Base-by-base conservation (phyloP, 192 early-diverging fungal genomes). In the Rhizophagus clarus region DNA sequence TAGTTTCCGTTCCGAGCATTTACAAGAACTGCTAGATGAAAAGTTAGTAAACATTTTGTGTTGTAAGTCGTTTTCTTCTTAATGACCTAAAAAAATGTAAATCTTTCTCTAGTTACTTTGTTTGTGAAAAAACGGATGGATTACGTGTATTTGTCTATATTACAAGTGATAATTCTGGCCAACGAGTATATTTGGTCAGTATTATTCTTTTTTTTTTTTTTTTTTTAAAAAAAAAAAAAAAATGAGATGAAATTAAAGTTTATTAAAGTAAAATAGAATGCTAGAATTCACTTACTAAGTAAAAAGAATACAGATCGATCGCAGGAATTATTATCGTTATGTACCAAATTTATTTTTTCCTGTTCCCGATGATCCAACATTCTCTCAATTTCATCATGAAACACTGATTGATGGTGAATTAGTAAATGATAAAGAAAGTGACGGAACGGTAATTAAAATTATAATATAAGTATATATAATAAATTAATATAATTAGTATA, bases 331-430 rank as follows among this genome's bases (percentile, higher is more conserved):
- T 14, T 98, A 94, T 84, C 93, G 89, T 56, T 81, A 84, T 1
- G 84, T 93, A 1, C 87, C 83, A 14, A 78, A 92, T 28, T 79
- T 93, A 28, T 34, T 87, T 17, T 94, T 96, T 64, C 93, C 93
- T n/a, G 69, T 83, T 40, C 88, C 91, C n/a, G 61, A 71, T 31
- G 84, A 85, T 70, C 76, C 72, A 15, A 47, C 22, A 17, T 51
- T 20, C 20, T 51, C 49, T 7, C 82, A 74, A 47, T 92, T 82
- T 61, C 94, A 95, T 61, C 72, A 86, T 61, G 83, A 89, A 61
- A 97, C 96, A 9, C 85, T 99, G 15, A 86, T 99, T 51, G 97
- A 99, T 80, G 96, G 95, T 2, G 97, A 99, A 84, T 86, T 99
- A 62, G 94, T 99, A 12, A 82, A 93, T 4, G 97, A 97, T 80